Base-by-base conservation (phyloP, 495 filamentous ascomycete genomes). In the Penicillium diatomitis region DNA sequence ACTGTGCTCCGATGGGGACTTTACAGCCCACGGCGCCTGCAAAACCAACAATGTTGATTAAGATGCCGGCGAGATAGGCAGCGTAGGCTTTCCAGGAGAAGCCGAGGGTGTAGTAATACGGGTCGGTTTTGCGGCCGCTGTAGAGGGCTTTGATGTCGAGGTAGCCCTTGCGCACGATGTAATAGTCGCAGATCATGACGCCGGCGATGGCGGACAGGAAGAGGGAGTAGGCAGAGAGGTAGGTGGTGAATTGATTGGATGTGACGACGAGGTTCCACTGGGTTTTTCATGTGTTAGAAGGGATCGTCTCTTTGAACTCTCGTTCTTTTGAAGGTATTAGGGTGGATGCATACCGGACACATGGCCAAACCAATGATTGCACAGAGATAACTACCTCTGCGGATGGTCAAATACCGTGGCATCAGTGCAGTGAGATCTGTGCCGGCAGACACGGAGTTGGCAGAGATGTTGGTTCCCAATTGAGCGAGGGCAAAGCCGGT, bases 1-100 rank as follows among this genome's bases (percentile, higher is more conserved):
- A 94, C 8, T 80, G 80, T 1, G 90, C 90, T 4, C 87, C 89
- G 27, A 84, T 74, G 12, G 80, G 80, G 0, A 92, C 89, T 2
- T 82, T 72, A 4, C 68, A 66, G 2, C 87, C 87, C 27, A 95
- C 81, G 0, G 86, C 88, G 1, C 88, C 89, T 2, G 80, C 89
- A 52, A 96, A 96, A 0, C 90, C 90, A 27, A 95, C 88, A 38
- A 96, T 85, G 61, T 95, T 96, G 79, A 94, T 83, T 2, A 95
- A 62, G 56, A 96, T 92, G 2, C 90, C 90, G 6, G 78, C 71
- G 45, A 96, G 77, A 63, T 95, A 96, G 0, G 90, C 86, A 4
- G 73, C 75, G 58, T 94, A 96, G 6, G 79, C 90, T 10, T 87
- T 83, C 83, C 83, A 90, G 60, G 89, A 81, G 64, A 95, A 71